These are phyloP conservation scores for Phytopythium delawarense DNA, from an alignment of 352 stramenopile genomes.

Conservation along the genomic window DNA sequence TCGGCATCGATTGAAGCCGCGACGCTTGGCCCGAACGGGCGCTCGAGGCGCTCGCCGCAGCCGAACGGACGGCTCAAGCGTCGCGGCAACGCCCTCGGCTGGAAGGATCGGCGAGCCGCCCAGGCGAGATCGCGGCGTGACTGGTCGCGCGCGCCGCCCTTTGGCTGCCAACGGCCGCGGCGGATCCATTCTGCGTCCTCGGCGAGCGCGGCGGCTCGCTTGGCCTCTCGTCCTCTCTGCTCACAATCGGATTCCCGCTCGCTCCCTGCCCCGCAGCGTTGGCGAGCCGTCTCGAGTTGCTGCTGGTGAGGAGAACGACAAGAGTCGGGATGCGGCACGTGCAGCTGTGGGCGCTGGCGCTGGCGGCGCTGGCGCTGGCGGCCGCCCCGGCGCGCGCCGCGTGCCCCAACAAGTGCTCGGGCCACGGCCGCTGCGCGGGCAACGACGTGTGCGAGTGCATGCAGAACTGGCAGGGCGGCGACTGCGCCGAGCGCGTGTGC, in stretches of 20 bases:
- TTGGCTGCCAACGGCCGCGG: background rate
- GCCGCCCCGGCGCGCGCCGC: conserved; percentile 28
- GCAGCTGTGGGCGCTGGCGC: conserved; percentile 26
- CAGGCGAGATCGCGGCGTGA: background rate
- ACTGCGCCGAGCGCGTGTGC: conserved; percentile 51
- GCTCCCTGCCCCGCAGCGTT: background rate
- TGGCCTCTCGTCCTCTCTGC: background rate
- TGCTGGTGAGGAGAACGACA: background rate
- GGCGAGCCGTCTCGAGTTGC: background rate
- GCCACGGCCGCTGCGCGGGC: conserved; percentile 49
- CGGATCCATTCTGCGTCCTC: background rate
- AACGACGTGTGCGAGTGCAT: conserved; percentile 63
- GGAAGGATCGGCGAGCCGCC: too few relatives aligned
- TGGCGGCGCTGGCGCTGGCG: conserved; percentile 38
- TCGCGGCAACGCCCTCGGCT: too few relatives aligned
- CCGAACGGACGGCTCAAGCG: too few relatives aligned
- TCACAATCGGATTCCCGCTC: conserved; percentile 15
- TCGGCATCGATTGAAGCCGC: too few relatives aligned
- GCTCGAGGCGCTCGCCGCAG: too few relatives aligned
- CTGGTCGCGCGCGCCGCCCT: conserved; percentile 1
- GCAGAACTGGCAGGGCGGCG: conserved; percentile 54
- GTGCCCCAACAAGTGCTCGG: conserved; percentile 63
- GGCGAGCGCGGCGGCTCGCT: background rate
- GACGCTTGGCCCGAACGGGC: too few relatives aligned
- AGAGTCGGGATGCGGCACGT: conserved; percentile 16